Base-by-base conservation (phyloP, 2,329 filamentous ascomycete genomes). In the Ophiosphaerella narmari region DNA sequence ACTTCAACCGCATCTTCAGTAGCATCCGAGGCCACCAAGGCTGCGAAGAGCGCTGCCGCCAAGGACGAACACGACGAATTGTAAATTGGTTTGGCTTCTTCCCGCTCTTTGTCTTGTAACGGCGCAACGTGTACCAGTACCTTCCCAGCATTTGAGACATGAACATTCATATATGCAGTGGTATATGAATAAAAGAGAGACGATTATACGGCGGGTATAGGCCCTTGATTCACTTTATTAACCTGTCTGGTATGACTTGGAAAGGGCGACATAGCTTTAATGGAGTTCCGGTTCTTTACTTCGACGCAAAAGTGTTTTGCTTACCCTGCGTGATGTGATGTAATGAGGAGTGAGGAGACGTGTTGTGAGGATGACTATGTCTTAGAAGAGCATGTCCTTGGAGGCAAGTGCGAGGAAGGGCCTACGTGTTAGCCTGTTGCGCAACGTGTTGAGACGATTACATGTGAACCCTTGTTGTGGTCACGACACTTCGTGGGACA, bases 1-100 rank as follows among this genome's bases (percentile, higher is more conserved):
- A 48, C 52, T 14, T 47, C 51, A 16, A 47, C 56, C 24, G 65
- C 63, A 45, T 66, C 79, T 65, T 75, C 68, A 33, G 73, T 69
- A 46, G 75, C 75, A 41, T 73, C 73, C 57, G 58, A 64, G 26
- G 69, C 62, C 31, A 62, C 66, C 34, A 62, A 68, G 57, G 71
- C 71, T 54, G 75, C 73, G 42, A 74, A 74, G 65, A 63, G 52
- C 16, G 69, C 73, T 43, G 74, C 72, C 57, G 65, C 55, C 11
- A 69, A 60, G 33, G 60, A 62, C 40, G 70, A 69, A 37, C 88
- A 91, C 68, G 89, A 93, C 70, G 90, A 93, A 80, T 80, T 93
- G 81, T 93, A 90, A 80, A 81, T 59, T 18, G 9, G n/a, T 37
- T 14, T 39, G 4, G 52, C 24, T 32, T 39, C 43, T 45, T 56